Base-by-base conservation (phyloP, 768 basidiomycete species). In the Lactarius pseudohatsudake region DNA sequence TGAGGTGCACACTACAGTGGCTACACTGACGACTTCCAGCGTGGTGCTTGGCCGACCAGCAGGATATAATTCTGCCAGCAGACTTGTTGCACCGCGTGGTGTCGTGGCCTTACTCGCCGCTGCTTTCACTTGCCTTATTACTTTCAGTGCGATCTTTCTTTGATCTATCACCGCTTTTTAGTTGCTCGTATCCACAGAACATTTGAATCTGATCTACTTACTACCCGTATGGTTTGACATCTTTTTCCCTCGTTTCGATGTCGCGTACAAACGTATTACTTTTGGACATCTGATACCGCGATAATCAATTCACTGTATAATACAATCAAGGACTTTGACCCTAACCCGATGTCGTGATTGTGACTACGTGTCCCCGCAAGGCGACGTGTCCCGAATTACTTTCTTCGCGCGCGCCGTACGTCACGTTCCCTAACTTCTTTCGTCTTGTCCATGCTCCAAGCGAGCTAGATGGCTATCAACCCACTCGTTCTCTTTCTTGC, bases 41-140 rank as follows among this genome's bases (percentile, higher is more conserved):
- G 77, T 86, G 9, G 79, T 81, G 9, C 81, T 93, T 13, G 91
- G 91, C 10, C 71, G 82, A 38, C 89, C 89, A 15, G 86, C 89
- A 20, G 86, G 88, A 28, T 85, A 3, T 26, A 53, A 22, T 10
- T 65, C 68, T 11, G 38, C 40, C 16, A 16, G 55, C 43, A 40
- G 20, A 30, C 56, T 20, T 26, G 47, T 57, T 34, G 43, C 22
- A 32, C 64, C 53, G 11, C 43, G 22, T 30, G 26, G 18, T 6
- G 30, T 61, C 36, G 36, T 4, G 9, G 55, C 47, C 62, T 0
- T 64, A 26, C 41, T 62, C 16, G 15, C 43, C 9, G 45, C 59
- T 62, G 61, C 40, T 53, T 62, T 36, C 30, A 34, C 54, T 58
- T 66, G 50, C 22, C 28, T 61, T 61, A 16, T 57, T 34, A 30